Base-by-base conservation (phyloP, 768 basidiomycete species). In the Lentinula guzmanii region DNA sequence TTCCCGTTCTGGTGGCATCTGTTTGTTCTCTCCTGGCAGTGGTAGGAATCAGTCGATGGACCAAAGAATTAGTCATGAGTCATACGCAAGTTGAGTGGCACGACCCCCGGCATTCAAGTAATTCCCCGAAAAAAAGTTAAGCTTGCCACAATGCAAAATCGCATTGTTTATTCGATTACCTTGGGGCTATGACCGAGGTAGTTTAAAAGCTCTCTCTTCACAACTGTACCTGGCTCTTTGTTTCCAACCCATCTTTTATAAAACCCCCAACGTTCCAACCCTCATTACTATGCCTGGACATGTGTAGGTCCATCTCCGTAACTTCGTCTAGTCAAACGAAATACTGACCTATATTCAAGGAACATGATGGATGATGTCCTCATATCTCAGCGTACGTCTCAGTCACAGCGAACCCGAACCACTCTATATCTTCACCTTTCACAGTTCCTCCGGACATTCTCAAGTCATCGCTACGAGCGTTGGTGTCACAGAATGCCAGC, bases 311-410 rank as follows among this genome's bases (percentile, higher is more conserved):
- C 39, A 16, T 43, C 33, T 31, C 28, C n/a, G 5, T 3, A 50
- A 13, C 5, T 52, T 28, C 18, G 5, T 31, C 48, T 9, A 15
- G 13, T 33, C 7, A 9, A 8, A 13, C 28, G 21, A n/a, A 60
- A 6, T 41, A 34, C 42, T n/a, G 39, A 58, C 13, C 2, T 1
- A 35, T 41, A 18, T 39, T n/a, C 46, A 16, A 60, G 59, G n/a
- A 60, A 60, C 35, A 60, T 60, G 59, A 60, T 60, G 59, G 59
- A 60, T 37, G 59, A 60, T 24, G 59, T 60, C 48, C 59, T 60
- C 39, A 60, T 60, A n/a, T 52, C 59, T 52, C 59, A 60, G n/a
- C 59, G 55, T 57, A 31, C 8, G 55, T 42, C 16, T 21, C 16
- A 16, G 15, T 10, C 15, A 15, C 18, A 42, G 21, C 10, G 11